A percentile compares a stretch with the other conserved stretches of the same genome.
These are phyloP conservation scores for Phoenix dactylifera DNA, from an alignment of 176 grass and related monocot species.

Conservation along the genomic window DNA sequence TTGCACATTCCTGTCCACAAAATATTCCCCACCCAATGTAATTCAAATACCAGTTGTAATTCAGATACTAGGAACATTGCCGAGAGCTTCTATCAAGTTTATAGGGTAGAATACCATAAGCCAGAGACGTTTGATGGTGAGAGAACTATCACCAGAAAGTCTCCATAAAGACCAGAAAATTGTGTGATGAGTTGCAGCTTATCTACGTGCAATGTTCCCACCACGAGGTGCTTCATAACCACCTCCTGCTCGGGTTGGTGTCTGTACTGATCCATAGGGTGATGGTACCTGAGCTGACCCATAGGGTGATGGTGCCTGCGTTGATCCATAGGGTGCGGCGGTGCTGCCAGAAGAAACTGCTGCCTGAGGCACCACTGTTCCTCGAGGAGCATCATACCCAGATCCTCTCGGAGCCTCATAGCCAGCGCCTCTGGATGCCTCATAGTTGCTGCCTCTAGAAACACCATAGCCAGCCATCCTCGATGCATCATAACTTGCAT, in stretches of 20 bases:
- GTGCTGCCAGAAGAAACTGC: conserved; percentile 17
- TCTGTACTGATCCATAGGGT: conserved; percentile 6
- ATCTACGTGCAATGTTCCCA: conserved; percentile 20
- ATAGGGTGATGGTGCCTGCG: conserved; percentile 35
- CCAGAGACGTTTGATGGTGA: no score
- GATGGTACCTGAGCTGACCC: conserved; percentile 4
- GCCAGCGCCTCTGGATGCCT: conserved; percentile 9
- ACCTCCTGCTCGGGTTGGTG: conserved; percentile 27
- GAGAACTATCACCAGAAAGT: no score
- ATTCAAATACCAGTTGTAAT: no score
- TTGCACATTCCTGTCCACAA: no score
- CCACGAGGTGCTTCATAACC: conserved; percentile 30
- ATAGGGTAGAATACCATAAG: no score
- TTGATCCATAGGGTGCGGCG: conserved; percentile 33
- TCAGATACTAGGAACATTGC: no score
- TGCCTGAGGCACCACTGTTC: conserved; percentile 21
- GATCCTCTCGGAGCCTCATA: conserved; percentile 37
- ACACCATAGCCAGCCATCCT: conserved; percentile 36
- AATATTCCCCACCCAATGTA: no score
- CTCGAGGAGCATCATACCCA: conserved; percentile 36
- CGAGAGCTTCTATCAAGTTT: no score
- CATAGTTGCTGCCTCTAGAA: conserved; percentile 19
- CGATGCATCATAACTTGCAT: conserved; percentile 28
- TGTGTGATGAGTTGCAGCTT: neutral
- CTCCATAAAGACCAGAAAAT: no score